Conservation (phyloP, 2,329 filamentous ascomycete genomes). For the Aquanectria penicillioides region DNA sequence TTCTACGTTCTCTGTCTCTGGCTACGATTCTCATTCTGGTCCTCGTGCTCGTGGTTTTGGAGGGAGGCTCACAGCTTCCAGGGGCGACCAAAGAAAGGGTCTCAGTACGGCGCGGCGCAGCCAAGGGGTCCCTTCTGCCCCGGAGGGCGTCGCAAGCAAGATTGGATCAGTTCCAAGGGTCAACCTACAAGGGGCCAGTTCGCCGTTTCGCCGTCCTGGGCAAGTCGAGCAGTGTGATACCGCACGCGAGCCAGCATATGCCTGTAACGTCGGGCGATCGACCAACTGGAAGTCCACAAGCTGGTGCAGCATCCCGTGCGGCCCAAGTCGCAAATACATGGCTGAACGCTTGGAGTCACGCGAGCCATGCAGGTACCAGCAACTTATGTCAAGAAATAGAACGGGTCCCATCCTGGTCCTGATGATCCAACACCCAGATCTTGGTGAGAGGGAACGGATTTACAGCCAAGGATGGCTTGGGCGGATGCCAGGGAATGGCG, state of each 20-base stretch:
- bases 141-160: conserved; percentile 36
- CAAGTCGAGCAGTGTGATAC: conserved; percentile 20
- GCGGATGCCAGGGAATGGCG: not conserved
- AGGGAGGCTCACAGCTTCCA: no score
- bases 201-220: conserved; percentile 25
- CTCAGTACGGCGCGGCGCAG: conserved; percentile 5
- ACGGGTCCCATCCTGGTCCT: conserved; percentile 12
- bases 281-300: conserved; percentile 6
- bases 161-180: conserved; percentile 44
- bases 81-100: conserved; percentile 3
- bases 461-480: not conserved
- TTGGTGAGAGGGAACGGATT: conserved; percentile 11
- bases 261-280: conserved; percentile 1
- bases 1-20: no score
- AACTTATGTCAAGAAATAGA: not conserved
- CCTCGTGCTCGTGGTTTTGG: no score
- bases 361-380: conserved; percentile 37
- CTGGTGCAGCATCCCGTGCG: conserved; percentile 6
- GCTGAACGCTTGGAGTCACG: conserved; percentile 14
- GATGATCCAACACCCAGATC: conserved; percentile 33
- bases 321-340: conserved; percentile 33
- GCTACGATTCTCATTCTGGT: no score
- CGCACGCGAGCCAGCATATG: not conserved
- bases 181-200: conserved; percentile 34
- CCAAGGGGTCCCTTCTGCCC: conserved; percentile 11